Evolutionary conservation across 495 filamentous ascomycete genomes (phyloP).

Genomic region (Aspergillus panamensis): DNA sequence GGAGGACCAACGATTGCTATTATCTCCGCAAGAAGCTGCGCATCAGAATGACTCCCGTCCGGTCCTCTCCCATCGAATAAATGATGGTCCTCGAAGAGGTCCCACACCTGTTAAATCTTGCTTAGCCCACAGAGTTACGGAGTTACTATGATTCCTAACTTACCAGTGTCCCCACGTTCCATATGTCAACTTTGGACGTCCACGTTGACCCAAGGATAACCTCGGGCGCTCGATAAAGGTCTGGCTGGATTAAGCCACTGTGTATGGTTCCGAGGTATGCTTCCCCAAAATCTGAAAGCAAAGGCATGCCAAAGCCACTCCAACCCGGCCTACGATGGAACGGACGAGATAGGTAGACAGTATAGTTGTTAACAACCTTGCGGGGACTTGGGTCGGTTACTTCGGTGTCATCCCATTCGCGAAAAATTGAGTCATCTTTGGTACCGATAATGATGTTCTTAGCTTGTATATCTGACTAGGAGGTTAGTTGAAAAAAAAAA

Average conservation of each 20-base stretch:
- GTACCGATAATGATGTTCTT: too few relatives aligned
- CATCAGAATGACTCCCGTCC: neutral
- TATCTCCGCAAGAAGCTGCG: conserved; percentile 34
- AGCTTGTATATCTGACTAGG: too few relatives aligned
- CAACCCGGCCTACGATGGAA: too few relatives aligned
- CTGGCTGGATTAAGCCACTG: conserved; percentile 12
- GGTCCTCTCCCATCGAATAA: conserved; percentile 4
- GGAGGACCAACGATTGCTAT: conserved; percentile 31
- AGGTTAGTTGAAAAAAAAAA: too few relatives aligned
- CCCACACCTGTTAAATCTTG: conserved; percentile 2
- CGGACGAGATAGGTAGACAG: too few relatives aligned
- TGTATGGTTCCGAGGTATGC: conserved; percentile 23
- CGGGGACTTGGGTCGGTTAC: too few relatives aligned
- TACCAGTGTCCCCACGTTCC: conserved; percentile 40
- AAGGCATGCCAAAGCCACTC: too few relatives aligned
- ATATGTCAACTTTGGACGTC: conserved; percentile 34
- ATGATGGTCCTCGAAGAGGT: conserved; percentile 3
- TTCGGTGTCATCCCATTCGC: too few relatives aligned
- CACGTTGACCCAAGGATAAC: conserved; percentile 32
- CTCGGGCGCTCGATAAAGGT: conserved; percentile 37
- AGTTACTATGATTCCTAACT: too few relatives aligned
- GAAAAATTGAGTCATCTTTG: too few relatives aligned
- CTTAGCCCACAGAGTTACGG: neutral
- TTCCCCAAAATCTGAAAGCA: conserved; percentile 27
- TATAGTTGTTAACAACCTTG: too few relatives aligned